Base-by-base conservation (phyloP, 2,329 filamentous ascomycete genomes). In the Blumeria graminis region DNA sequence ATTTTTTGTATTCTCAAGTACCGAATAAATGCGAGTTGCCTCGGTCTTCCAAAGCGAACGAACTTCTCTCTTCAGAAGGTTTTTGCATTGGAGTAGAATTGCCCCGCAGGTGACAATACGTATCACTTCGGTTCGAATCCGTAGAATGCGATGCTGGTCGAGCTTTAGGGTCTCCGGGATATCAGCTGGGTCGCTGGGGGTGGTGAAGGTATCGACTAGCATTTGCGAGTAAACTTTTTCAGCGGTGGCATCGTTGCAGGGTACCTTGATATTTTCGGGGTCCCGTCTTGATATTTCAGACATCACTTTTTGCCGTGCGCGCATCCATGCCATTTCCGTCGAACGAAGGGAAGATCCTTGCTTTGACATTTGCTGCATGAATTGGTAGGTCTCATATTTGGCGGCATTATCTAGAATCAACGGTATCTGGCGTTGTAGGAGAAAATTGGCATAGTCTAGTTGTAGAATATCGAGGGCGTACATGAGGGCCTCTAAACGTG, bases 391-490 rank as follows among this genome's bases (percentile, higher is more conserved):
- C 64, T 92, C 86, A 65, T 90, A 90, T 14, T 79, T 74, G 1
- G 80, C 71, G 1, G 84, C 80, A 60, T 85, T 81, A 60, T 82
- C 77, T 56, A 87, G 78, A 55, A 92, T 74, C 6, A 78, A 77
- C 0, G 84, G 83, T 1, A 82, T 82, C 0, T 81, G 80, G 33
- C 82, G 76, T 66, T 81, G 79, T 54, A 92, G 71, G 62, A 89
- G 74, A 64, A 86, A 90, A 65, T 92, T 92, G 58, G 84, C 82
- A 64, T 89, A 88, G 63, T 92, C 86, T 58, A 86, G 79, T 28
- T 84, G 77, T 70, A 90, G 81, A 38, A 83, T 71, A 63, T 92
- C 83, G 57, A 89, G 84, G 61, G 86, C 83, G 34, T 80, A 77
- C 56, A 87, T 76, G 1, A 92, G 72, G 13, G 82, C 81, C 69